Evolutionary conservation across 768 basidiomycete species (phyloP), one percentile per base, ranked within the genome.

Genomic region (Amyloporia xantha): DNA sequence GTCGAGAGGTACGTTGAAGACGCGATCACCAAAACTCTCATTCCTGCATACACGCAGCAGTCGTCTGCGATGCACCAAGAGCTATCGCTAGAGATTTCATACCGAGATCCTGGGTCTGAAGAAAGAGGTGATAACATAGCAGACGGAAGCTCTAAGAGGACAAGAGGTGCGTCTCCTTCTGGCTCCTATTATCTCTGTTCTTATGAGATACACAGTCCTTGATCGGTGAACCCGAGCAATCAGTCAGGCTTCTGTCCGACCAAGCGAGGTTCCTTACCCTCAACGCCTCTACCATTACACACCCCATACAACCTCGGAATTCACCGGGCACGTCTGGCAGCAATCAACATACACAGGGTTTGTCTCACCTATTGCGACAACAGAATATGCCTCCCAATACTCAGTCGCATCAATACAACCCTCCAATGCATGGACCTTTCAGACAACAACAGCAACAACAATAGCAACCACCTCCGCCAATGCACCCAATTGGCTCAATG

Each of bases 1-100:
- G 79, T 93, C 54, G 87, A 91, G 61, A 74, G 82, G 51, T 84
- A 90, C 57, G 79, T 93, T 62, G 89, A 88, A 69, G 88, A 90
- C 19, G 72, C 82, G 12, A 75, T 92, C 56, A 72, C 74, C 11
- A 82, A 86, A 67, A 79, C 74, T 0, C 77, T 93, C 59, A 70
- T 91, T 30, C 90, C 90, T 2, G 75, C 84, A 24, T 86, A 86
- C 63, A 77, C 82, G 30, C 82, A 85, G 54, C 83, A 86, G 58
- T 77, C 86, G n/a, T 73, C 78, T 9, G 68, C 72, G 5, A 79
- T 91, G 75, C 86, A 91, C 59, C 89, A 91, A 62, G 86, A 90
- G 49, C 71, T 91, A 20, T 67, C 85, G 27, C 77, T 82, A 20
- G 87, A 89, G 62, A 74, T 93, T n/a, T 56, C 80, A 81, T 46